Evolutionary conservation across 2,329 filamentous ascomycete species (phyloP).

Genomic region (Atkinsonella hypoxylon): DNA sequence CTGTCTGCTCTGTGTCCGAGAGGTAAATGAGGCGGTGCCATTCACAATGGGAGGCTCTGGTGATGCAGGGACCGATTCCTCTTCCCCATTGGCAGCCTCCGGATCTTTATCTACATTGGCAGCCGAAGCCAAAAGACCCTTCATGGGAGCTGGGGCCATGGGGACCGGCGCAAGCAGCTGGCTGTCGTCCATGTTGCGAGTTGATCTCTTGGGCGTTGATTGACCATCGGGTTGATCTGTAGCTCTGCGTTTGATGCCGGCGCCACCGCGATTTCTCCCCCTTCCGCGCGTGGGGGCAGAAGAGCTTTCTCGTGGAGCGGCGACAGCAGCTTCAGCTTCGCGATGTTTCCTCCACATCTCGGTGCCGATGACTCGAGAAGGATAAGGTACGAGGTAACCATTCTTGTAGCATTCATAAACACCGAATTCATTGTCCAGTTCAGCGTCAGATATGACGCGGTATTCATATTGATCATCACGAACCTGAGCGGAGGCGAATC

Average conservation of each 20-base stretch:
- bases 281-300: constrained; percentile 18
- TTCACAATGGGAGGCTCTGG: constrained; percentile 22
- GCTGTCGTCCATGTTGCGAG: constrained; percentile 21
- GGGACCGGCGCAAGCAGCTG: constrained; percentile 14
- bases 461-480: constrained; percentile 33
- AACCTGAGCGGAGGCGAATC: constrained; percentile 17
- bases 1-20: constrained; percentile 17
- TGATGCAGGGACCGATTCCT: constrained; percentile 24
- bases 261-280: constrained; percentile 22
- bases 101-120: constrained; percentile 23
- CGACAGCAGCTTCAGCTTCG: constrained; percentile 25
- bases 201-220: constrained; percentile 35
- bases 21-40: constrained; percentile 13
- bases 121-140: constrained; percentile 28
- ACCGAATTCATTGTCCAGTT: constrained; percentile 31
- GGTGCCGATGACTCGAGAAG: constrained; percentile 30
- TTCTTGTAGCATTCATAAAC: constrained; percentile 29
- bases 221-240: constrained; percentile 37
- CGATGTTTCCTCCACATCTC: constrained; percentile 27
- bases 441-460: constrained; percentile 31
- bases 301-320: constrained; percentile 14
- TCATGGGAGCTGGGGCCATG: constrained; percentile 20
- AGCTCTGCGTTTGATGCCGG: constrained; percentile 36
- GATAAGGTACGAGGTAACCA: constrained; percentile 32
- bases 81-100: constrained; percentile 22